These are phyloP conservation scores for Moelleriella libera DNA, from an alignment of 2,329 filamentous ascomycete species.

Conservation along the genomic window DNA sequence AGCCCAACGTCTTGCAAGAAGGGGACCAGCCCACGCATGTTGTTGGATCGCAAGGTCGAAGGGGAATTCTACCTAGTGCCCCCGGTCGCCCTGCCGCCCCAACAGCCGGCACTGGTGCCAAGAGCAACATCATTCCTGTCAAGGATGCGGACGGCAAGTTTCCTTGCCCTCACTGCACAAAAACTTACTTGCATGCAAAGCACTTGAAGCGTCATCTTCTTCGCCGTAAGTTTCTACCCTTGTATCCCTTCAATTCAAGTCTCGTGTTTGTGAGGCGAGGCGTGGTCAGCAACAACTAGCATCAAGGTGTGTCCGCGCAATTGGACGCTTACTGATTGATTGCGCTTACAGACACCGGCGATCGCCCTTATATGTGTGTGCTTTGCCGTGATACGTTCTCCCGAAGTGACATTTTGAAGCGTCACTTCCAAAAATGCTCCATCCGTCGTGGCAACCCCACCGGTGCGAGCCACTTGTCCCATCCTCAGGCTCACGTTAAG, in stretches of 20 bases:
- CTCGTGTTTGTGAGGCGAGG: too few relatives aligned
- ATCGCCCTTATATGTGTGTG: slow-evolving; percentile 96
- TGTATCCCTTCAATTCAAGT: too few relatives aligned
- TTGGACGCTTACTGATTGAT: background rate
- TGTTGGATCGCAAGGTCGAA: slow-evolving; percentile 83
- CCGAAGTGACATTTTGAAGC: slow-evolving; percentile 93
- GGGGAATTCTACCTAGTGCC: slow-evolving; percentile 83
- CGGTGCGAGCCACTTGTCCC: slow-evolving; percentile 84
- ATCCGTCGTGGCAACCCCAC: slow-evolving; percentile 92
- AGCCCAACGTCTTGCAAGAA: slow-evolving; percentile 39
- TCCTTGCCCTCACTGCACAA: slow-evolving; percentile 93
- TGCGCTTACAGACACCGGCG: slow-evolving; percentile 64
- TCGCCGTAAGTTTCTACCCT: slow-evolving; percentile 58
- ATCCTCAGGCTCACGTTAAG: slow-evolving; percentile 80
- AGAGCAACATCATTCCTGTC: slow-evolving; percentile 73
- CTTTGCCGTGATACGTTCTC: slow-evolving; percentile 97
- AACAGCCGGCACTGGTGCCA: slow-evolving; percentile 52
- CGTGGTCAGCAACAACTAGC: too few relatives aligned
- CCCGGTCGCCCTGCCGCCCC: slow-evolving; percentile 72
- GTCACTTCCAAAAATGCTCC: slow-evolving; percentile 98
- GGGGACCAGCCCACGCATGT: slow-evolving; percentile 70
- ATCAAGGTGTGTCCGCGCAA: background rate
- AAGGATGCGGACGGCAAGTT: slow-evolving; percentile 98
- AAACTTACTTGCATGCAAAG: slow-evolving; percentile 95
- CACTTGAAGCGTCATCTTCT: slow-evolving; percentile 93